These are phyloP conservation scores for Hypoxylon sp. DNA, from an alignment of 2,329 filamentous ascomycete genomes.

Conservation along the genomic window DNA sequence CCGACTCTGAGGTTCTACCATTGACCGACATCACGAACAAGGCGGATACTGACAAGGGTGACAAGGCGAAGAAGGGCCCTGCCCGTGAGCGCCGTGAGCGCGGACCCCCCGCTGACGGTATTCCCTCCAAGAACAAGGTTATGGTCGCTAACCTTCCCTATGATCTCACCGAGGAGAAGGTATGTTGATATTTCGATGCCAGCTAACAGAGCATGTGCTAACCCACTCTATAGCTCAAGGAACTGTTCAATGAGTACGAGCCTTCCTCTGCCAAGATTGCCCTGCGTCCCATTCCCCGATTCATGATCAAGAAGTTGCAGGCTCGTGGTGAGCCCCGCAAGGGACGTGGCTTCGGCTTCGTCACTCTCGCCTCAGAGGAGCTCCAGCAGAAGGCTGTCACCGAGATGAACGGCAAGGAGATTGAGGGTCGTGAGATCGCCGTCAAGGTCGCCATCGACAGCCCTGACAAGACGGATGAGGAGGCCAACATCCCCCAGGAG, in stretches of 20 bases:
- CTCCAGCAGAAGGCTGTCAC: constrained; percentile 94
- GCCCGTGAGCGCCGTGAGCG: constrained; percentile 77
- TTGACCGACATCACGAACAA: constrained; percentile 66
- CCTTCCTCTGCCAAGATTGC: constrained; percentile 98
- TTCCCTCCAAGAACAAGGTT: constrained; percentile 99
- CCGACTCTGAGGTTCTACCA: constrained; percentile 62
- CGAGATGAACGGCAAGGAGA: constrained; percentile 99
- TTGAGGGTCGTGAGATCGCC: constrained; percentile 97
- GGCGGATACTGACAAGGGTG: constrained; percentile 48
- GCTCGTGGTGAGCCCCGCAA: constrained; percentile 98
- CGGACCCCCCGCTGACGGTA: constrained; percentile 94
- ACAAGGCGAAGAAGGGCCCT: constrained; percentile 57
- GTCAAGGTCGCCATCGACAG: constrained; percentile 99
- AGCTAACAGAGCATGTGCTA: constrained; percentile 12
- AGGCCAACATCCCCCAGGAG: constrained; percentile 68
- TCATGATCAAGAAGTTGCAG: constrained; percentile 99
- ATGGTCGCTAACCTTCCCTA: constrained; percentile 99
- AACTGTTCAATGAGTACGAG: constrained; percentile 92
- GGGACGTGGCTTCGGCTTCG: constrained; percentile 98
- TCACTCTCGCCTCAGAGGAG: constrained; percentile 94
- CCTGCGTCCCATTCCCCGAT: constrained; percentile 95
- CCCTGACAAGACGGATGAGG: constrained; percentile 93
- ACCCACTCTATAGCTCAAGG: constrained; percentile 78
- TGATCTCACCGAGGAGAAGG: constrained; percentile 97
- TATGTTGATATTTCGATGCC: constrained; percentile 53